These are phyloP conservation scores for Selaginella tamariscina DNA, from an alignment of 75 land plant species.

Conservation along the genomic window DNA sequence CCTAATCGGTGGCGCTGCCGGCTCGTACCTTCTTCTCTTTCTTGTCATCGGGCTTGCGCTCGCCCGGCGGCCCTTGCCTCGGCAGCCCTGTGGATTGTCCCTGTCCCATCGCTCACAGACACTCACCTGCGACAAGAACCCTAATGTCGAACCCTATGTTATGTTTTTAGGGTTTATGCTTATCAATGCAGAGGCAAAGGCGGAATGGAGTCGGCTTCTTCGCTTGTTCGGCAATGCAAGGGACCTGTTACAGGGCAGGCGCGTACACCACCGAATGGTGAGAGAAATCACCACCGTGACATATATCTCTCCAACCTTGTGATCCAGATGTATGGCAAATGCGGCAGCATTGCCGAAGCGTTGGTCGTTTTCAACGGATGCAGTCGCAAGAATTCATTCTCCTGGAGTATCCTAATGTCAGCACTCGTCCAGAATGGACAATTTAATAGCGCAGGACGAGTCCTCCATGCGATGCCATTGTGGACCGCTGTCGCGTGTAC, in stretches of 20 bases:
- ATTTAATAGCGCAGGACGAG: background rate
- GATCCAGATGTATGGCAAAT: background rate
- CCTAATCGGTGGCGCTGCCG: slow-evolving; percentile 65
- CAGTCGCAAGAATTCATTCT: background rate
- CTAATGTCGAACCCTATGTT: background rate
- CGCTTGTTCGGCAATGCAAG: background rate
- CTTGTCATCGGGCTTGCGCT: slow-evolving; percentile 51
- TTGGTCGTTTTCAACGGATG: background rate
- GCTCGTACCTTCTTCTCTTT: slow-evolving; percentile 83
- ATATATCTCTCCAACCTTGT: background rate
- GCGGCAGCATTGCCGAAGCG: background rate
- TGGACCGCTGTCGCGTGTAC: background rate
- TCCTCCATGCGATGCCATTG: background rate
- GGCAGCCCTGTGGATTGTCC: slow-evolving; percentile 46
- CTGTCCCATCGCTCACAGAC: slow-evolving; percentile 51
- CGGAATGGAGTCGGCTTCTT: background rate
- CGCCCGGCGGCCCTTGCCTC: slow-evolving; percentile 42
- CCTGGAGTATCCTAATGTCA: background rate
- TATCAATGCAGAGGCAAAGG: too few relatives aligned
- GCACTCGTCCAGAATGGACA: background rate
- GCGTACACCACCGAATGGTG: background rate
- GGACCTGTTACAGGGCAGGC: background rate
- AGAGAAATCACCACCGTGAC: background rate
- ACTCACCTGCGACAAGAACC: background rate
- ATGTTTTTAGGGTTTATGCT: background rate